Base-by-base conservation (phyloP, 2,329 filamentous ascomycete species). In the Hirsutella minnesotensis region DNA sequence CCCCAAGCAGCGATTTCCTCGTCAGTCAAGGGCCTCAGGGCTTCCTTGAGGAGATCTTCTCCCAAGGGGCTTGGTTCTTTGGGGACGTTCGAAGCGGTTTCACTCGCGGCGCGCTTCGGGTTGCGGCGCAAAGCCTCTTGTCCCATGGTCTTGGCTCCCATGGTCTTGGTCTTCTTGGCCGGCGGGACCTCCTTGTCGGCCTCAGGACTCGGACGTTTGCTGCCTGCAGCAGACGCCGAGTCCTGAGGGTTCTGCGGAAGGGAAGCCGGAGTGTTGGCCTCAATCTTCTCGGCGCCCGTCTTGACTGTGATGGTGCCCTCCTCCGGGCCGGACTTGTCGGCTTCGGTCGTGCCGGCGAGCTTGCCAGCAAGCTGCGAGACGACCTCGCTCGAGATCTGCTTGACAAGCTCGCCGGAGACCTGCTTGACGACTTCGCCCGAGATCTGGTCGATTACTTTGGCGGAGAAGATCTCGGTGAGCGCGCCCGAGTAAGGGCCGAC, bases 1-100 rank as follows among this genome's bases (percentile, higher is more conserved):
- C 76, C 69, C 78, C 82, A 88, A 24, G 71, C 68, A 21, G 70
- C 61, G 20, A 73, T 69, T 51, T 84, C 78, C 24, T 71, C 60
- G 5, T 61, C 54, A 3, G 62, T 64, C 44, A 76, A 65, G 10
- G 69, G 69, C 31, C 62, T 62, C 44, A 78, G 58, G 1, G 69
- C 59, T 35, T 68, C 62, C 9, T 66, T 59, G 22, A 75, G 60
- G 3, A 73, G 56, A n/a, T 68, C 56, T 4, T 65, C 65, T 1
- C 57, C 53, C 1, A 61, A 44, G 20, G 60, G 13, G 24, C 21
- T n/a, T 19, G 10, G 16, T 12, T 39, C 27, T 9, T 9, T 54
- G 29, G 56, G 53, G 13, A 38, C 35, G n/a, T 45, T 39, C 1
- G 47, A 50, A 21, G 62, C 59, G 7, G 52, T 51, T 31, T 66